phyloP scores from a whole-genome alignment of 108 stramenopile genomes.

The Cyclotella sp. region DNA sequence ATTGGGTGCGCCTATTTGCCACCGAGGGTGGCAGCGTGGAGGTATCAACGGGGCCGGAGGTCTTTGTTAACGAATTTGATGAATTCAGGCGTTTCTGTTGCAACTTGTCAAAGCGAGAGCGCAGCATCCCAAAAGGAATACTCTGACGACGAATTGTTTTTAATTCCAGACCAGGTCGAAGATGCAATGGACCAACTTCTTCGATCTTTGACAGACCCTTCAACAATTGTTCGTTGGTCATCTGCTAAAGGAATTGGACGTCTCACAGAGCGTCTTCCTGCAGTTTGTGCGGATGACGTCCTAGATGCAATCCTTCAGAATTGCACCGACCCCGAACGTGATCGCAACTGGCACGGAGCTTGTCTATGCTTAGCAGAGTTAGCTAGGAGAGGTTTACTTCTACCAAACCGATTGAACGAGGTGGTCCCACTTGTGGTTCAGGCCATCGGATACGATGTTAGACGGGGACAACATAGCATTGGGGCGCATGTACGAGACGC shows the following conservation, averaged over 20 bases:
- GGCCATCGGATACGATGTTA: slow-evolving; percentile 92
- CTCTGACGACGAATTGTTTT: slow-evolving; percentile 50
- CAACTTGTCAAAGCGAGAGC: background rate
- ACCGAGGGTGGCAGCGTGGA: slow-evolving; percentile 91
- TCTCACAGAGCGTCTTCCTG: slow-evolving; percentile 92
- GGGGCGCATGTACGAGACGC: slow-evolving; percentile 98
- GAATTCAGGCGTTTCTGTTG: slow-evolving; percentile 14
- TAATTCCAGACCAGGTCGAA: slow-evolving; percentile 94
- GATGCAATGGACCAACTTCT: slow-evolving; percentile 94
- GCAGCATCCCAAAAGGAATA: background rate
- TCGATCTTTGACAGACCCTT: slow-evolving; percentile 70
- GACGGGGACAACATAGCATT: slow-evolving; percentile 87
- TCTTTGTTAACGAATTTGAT: slow-evolving; percentile 81
- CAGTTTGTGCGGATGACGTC: slow-evolving; percentile 93
- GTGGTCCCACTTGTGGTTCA: slow-evolving; percentile 87
- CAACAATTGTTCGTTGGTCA: slow-evolving; percentile 98
- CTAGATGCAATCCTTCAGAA: slow-evolving; percentile 90
- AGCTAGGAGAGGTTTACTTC: slow-evolving; percentile 93
- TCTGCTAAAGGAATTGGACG: slow-evolving; percentile 98
- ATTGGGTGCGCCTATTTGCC: slow-evolving; percentile 90
- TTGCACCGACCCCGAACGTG: slow-evolving; percentile 78
- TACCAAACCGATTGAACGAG: slow-evolving; percentile 83
- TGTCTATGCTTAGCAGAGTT: slow-evolving; percentile 96
- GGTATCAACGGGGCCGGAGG: slow-evolving; percentile 93
- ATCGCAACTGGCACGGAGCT: slow-evolving; percentile 96